Evolutionary conservation across 2,329 filamentous ascomycete species (phyloP).

Genomic region (Phyllosticta citribraziliensis): DNA sequence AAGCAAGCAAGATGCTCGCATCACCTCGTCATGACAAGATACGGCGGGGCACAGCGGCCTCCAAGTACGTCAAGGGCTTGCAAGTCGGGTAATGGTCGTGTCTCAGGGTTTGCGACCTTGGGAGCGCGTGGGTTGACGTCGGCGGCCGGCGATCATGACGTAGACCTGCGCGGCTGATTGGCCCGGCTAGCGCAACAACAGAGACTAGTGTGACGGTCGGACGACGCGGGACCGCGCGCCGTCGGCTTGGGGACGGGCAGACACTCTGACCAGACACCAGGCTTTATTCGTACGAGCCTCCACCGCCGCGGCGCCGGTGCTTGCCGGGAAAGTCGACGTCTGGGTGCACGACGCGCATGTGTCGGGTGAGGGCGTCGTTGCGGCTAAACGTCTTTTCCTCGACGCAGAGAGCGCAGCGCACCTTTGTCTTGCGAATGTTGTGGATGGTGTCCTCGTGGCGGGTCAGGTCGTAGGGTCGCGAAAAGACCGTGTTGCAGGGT

Average conservation of each 20-base stretch:
- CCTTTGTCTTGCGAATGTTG: conserved; percentile 88
- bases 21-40: background rate
- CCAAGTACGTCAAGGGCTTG: background rate
- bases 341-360: conserved; percentile 90
- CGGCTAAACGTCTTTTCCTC: conserved; percentile 97
- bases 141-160: background rate
- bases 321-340: conserved; percentile 75
- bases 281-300: conserved; percentile 8
- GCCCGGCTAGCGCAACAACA: background rate
- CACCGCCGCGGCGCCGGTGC: conserved; percentile 34
- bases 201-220: background rate
- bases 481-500: conserved; percentile 89
- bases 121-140: background rate
- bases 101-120: background rate
- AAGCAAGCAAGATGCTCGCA: background rate
- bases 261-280: background rate
- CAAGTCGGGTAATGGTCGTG: background rate
- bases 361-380: conserved; percentile 85
- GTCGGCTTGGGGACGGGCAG: background rate
- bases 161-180: background rate
- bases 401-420: conserved; percentile 82
- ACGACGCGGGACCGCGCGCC: background rate
- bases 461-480: conserved; percentile 89
- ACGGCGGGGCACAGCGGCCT: background rate
- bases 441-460: conserved; percentile 97